Evolutionary conservation across 208 protist species (phyloP), one percentile per base, ranked within the genome.

Genomic region (Polymyxa betae): DNA sequence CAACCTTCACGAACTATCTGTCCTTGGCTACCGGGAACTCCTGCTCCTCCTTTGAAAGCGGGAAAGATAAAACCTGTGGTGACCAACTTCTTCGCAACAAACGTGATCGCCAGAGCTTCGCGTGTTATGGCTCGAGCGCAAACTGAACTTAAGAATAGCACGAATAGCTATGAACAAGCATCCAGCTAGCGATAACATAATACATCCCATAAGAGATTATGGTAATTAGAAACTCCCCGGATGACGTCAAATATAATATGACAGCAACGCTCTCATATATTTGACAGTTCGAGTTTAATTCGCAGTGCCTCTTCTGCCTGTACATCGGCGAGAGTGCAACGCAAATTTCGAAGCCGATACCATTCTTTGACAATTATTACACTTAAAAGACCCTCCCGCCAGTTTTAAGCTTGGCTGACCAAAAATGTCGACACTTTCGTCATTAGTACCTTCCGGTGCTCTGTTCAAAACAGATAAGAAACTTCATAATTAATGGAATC

Each of bases 31-130:
- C 12, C 89, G 24, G 5, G 5, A 16, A 10, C 54, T 64, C n/a
- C 24, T 29, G 12, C 38, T 10, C 32, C 24, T 24, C 24, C 68
- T 10, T 29, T 60, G 12, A 60, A 60, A 60, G 5, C 49, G 12
- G 54, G 54, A 10, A 44, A 44, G 49, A 82, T 90, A 44, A 49
- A 12, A 29, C 35, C 35, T 1, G 45, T 24, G 16, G 24, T 90
- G 1, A 32, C 24, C 45, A 90, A 90, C 38, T 90, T 90, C 49
- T 90, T 82, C 89, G 24, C 68, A 38, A 90, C 89, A 32, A 90
- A 90, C 49, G 54, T 77, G 60, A 90, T 90, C 40, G 44, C 45
- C 0, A 0, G 89, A 12, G 43, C 45, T 10, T 90, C 89, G 5
- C 10, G 32, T 29, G 89, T 45, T 32, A 12, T 90, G 20, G 89